Evolutionary conservation across 2,329 filamentous ascomycete species (phyloP).

Genomic region (Fusarium gaditjirri): DNA sequence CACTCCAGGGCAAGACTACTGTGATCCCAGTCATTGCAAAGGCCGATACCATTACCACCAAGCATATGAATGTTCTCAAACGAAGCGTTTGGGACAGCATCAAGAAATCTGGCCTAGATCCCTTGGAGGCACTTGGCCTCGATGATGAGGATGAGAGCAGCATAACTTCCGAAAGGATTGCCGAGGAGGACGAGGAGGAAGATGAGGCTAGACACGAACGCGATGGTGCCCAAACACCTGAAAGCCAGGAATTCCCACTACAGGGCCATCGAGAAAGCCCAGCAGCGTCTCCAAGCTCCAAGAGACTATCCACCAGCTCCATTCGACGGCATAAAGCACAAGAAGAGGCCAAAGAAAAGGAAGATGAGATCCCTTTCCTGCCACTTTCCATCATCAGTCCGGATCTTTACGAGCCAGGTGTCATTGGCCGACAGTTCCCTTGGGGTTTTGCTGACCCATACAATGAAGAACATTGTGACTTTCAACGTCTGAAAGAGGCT

Average conservation of each 20-base stretch:
- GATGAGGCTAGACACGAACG: constrained; percentile 29
- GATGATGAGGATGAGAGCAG: constrained; percentile 78
- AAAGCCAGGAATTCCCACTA: constrained; percentile 54
- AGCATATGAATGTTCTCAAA: constrained; percentile 93
- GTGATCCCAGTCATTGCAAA: constrained; percentile 97
- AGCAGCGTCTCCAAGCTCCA: constrained; percentile 52
- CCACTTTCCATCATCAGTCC: constrained; percentile 95
- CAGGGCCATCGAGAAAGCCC: constrained; percentile 48
- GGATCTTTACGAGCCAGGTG: constrained; percentile 84
- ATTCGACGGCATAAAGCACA: constrained; percentile 58
- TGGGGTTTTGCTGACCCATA: constrained; percentile 98
- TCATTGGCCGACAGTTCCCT: constrained; percentile 88
- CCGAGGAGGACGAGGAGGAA: constrained; percentile 60
- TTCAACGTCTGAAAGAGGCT: constrained; percentile 86
- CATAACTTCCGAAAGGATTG: constrained; percentile 63
- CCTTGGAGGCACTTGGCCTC: constrained; percentile 84
- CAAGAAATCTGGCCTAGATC: constrained; percentile 86
- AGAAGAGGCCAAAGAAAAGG: constrained; percentile 60
- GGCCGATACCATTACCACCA: constrained; percentile 94
- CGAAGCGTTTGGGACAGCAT: constrained; percentile 89
- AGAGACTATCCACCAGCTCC: constrained; percentile 60
- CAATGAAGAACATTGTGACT: constrained; percentile 92
- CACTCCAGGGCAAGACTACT: constrained; percentile 91
- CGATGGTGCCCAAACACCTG: constrained; percentile 39
- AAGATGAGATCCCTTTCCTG: constrained; percentile 73